Evolutionary conservation across 345 rosid genomes (phyloP).

Genomic region (Citrus australasica): DNA sequence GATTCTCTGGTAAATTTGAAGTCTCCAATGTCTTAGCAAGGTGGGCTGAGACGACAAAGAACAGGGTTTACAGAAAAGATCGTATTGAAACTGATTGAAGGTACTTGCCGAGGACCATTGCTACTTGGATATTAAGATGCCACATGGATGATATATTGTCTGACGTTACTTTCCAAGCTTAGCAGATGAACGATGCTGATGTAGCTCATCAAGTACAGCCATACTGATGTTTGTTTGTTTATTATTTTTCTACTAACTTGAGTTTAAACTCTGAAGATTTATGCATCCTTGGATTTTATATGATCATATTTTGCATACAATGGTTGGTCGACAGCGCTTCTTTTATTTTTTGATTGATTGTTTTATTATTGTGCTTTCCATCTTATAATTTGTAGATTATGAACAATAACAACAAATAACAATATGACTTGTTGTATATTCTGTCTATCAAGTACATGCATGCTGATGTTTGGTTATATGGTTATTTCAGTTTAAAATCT

Average conservation of each 20-base stretch:
- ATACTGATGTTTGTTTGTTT: neutral
- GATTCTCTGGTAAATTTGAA: conserved; percentile 67
- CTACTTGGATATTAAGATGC: neutral
- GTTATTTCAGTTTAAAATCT: neutral
- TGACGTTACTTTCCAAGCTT: neutral
- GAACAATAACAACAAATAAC: too few relatives aligned
- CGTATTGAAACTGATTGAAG: conserved; percentile 14
- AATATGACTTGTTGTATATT: too few relatives aligned
- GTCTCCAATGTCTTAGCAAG: conserved; percentile 60
- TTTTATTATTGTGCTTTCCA: too few relatives aligned
- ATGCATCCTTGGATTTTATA: neutral
- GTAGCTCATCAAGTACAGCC: neutral
- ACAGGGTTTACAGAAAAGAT: conserved; percentile 38
- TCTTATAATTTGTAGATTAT: too few relatives aligned
- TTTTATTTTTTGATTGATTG: too few relatives aligned
- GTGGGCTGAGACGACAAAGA: conserved; percentile 64
- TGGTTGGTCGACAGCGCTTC: too few relatives aligned
- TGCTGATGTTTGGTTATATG: neutral
- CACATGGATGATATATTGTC: neutral
- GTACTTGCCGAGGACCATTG: neutral
- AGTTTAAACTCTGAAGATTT: neutral
- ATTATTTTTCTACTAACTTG: neutral
- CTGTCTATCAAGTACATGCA: neutral
- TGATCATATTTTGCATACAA: too few relatives aligned
- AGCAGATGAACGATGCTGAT: neutral